Percentiles rank a stretch among this genome's conserved stretches.
These are phyloP conservation scores for Pythium apleroticum DNA, from an alignment of 352 stramenopile species.

Conservation along the genomic window DNA sequence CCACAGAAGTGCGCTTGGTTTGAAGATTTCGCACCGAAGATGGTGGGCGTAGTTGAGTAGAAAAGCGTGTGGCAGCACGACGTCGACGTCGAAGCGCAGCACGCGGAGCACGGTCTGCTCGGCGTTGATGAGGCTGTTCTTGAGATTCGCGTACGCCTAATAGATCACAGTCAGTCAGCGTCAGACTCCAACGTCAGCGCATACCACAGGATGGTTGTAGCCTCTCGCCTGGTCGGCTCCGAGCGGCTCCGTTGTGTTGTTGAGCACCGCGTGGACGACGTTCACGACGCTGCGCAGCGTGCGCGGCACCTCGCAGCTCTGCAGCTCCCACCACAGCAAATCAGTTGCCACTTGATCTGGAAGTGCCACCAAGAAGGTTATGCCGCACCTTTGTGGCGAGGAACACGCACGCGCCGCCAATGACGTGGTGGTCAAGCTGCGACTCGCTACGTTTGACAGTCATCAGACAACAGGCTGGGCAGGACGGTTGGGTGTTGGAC, in stretches of 20 bases:
- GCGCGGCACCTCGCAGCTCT: slow-evolving; percentile 48
- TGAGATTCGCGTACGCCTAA: slow-evolving; percentile 46
- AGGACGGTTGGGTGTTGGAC: background rate
- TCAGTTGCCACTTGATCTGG: no score
- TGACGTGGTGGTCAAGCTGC: slow-evolving; percentile 19
- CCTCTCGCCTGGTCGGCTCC: slow-evolving; percentile 35
- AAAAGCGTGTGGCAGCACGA: slow-evolving; percentile 34
- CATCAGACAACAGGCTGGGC: background rate
- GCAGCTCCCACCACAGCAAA: background rate
- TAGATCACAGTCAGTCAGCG: slow-evolving; percentile 13
- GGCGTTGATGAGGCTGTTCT: slow-evolving; percentile 48
- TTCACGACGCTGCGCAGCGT: slow-evolving; percentile 54
- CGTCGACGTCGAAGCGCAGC: slow-evolving; percentile 50
- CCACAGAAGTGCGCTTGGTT: background rate
- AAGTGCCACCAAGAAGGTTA: no score
- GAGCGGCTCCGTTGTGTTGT: slow-evolving; percentile 31
- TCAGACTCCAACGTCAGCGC: no score
- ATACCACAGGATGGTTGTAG: background rate
- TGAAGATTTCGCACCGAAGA: slow-evolving; percentile 17
- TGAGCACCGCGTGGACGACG: slow-evolving; percentile 39
- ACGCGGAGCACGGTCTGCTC: slow-evolving; percentile 52
- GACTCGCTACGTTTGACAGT: slow-evolving; percentile 5
- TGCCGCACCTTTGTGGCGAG: slow-evolving; percentile 26
- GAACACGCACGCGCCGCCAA: slow-evolving; percentile 29
- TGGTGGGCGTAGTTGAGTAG: slow-evolving; percentile 38